A percentile compares a stretch with the other conserved stretches of the same genome.
Evolutionary conservation across 2,329 filamentous ascomycete genomes (phyloP).

Genomic region (Cryphonectria japonica): DNA sequence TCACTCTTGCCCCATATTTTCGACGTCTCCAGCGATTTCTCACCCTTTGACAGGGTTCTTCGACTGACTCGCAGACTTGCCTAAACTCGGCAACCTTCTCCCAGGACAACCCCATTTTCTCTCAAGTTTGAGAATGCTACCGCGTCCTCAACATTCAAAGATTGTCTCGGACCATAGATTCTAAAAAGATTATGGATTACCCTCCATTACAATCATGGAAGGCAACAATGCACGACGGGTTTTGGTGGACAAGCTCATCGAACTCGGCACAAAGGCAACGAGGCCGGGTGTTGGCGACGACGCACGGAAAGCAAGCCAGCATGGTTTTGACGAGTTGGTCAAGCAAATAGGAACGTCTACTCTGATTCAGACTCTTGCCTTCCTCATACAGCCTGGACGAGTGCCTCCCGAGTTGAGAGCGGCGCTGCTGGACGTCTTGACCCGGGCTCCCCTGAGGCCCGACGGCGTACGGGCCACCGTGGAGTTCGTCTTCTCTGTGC

Average conservation of each 20-base stretch:
- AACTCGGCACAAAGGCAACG: conserved; percentile 54
- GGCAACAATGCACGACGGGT: conserved; percentile 35
- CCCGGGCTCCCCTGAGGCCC: conserved; percentile 61
- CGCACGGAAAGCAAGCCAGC: conserved; percentile 40
- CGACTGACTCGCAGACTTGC: neutral
- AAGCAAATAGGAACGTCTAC: conserved; percentile 36
- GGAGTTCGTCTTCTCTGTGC: conserved; percentile 73
- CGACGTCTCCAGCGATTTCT: neutral
- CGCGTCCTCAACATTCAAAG: no score
- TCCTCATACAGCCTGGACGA: conserved; percentile 63
- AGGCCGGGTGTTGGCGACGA: conserved; percentile 43
- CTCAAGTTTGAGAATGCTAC: conserved; percentile 4
- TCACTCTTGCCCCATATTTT: conserved; percentile 4
- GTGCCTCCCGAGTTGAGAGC: conserved; percentile 64
- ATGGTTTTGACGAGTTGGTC: conserved; percentile 52
- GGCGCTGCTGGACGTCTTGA: conserved; percentile 60
- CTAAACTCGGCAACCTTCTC: neutral
- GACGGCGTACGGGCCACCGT: conserved; percentile 69
- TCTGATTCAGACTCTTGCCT: conserved; percentile 65
- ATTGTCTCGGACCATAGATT: neutral
- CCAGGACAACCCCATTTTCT: neutral
- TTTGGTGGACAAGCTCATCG: conserved; percentile 41
- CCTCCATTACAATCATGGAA: conserved; percentile 19
- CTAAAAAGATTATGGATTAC: neutral
- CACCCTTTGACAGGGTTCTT: neutral